Base-by-base conservation (phyloP, 1,284 basidiomycete genomes). In the Apiotrichum montevideense region DNA sequence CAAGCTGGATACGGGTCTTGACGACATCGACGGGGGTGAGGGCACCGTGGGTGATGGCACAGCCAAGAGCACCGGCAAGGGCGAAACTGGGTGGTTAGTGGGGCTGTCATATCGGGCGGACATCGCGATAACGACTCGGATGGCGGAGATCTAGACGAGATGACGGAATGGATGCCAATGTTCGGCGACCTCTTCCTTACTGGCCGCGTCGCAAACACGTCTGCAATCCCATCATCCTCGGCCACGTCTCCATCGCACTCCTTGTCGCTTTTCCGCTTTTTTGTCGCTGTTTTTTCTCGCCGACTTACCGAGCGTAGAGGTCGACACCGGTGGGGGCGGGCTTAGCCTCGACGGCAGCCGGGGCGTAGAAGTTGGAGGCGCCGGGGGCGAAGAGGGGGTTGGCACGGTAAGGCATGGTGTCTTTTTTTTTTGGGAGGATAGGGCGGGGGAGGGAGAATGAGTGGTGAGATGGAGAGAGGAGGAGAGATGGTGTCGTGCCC, bases 1-100 rank as follows among this genome's bases (percentile, higher is more conserved):
- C 69, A 51, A 90, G 90, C 86, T 97, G 93, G 86, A 97, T 96
- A 81, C 94, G 90, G 77, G 93, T 96, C 83, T 97, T 96, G 72
- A 90, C 88, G 68, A 94, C 90, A 81, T 95, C 91, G 69, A 95
- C 85, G 61, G 90, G 90, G 44, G 91, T 94, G 71, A 93, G 86
- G 70, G 87, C 90, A 59, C 92, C 93, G 78, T 97, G 93, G 66
- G 93, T 96, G 77, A 93, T 58, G 80, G 92, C 90, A 72, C 93
- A 97, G 63, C 93, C 91, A 67, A 95, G 83, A 66, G 84, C 83
- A 85, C 93, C 92, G 72, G 91, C 92, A 63, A 97, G 72, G 63
- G 80, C 80, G 76, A 81, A 81, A 58, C 80, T 75, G 59, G 0
- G 5, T 15, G 34, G 37, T 39, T 39, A 39, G 37, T 39, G 13